Evolutionary conservation across 2,329 filamentous ascomycete genomes (phyloP).

Genomic region (Neofusicoccum sp.): DNA sequence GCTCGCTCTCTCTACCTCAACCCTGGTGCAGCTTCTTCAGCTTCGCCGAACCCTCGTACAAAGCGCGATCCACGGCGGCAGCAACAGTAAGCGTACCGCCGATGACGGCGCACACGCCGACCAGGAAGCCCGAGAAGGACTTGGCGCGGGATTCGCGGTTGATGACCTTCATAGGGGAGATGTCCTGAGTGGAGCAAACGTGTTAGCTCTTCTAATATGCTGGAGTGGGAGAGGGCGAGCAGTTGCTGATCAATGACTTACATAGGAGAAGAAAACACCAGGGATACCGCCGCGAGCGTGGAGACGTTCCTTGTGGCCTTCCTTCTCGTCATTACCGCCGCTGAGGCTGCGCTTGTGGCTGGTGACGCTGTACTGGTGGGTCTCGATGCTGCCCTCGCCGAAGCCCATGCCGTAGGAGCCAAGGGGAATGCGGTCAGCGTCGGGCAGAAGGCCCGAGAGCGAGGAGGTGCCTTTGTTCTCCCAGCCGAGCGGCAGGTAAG

Average conservation of each 20-base stretch:
- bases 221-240: neutral
- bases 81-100: slow-evolving; percentile 95
- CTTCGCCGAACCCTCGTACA: slow-evolving; percentile 83
- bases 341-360: slow-evolving; percentile 87
- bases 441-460: slow-evolving; percentile 20
- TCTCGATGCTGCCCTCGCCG: slow-evolving; percentile 87
- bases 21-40: slow-evolving; percentile 80
- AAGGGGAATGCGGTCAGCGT: slow-evolving; percentile 39
- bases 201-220: neutral
- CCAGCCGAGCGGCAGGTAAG: slow-evolving; percentile 90
- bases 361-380: slow-evolving; percentile 97
- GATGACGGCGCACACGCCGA: slow-evolving; percentile 89
- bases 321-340: slow-evolving; percentile 79
- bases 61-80: slow-evolving; percentile 82
- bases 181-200: slow-evolving; percentile 61
- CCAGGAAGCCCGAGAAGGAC: slow-evolving; percentile 87
- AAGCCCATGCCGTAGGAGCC: slow-evolving; percentile 41
- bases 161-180: slow-evolving; percentile 99
- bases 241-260: slow-evolving; percentile 53
- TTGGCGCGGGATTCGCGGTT: slow-evolving; percentile 90
- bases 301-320: slow-evolving; percentile 87
- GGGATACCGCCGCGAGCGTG: slow-evolving; percentile 91
- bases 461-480: slow-evolving; percentile 55
- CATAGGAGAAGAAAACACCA: slow-evolving; percentile 97
- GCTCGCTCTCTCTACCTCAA: slow-evolving; percentile 30